phyloP scores from a whole-genome alignment of 2,329 filamentous ascomycete genomes.

The Ceratocystis colombiana region DNA sequence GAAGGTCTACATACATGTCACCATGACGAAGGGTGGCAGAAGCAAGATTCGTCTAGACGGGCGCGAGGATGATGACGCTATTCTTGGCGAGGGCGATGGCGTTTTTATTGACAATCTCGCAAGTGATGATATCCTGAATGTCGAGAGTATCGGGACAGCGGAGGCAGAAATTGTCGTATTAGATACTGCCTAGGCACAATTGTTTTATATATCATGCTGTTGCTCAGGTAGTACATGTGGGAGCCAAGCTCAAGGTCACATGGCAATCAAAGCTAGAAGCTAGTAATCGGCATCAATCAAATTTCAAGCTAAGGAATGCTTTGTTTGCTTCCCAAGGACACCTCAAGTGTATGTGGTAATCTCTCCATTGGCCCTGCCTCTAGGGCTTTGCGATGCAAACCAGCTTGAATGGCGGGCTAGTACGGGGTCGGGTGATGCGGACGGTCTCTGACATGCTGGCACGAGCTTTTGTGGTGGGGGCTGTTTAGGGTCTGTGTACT shows the following conservation, averaged over 20 bases:
- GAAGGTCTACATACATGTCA: conserved; percentile 71
- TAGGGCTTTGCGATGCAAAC: not conserved
- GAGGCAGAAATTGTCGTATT: conserved; percentile 61
- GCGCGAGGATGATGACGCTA: conserved; percentile 47
- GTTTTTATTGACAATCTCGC: conserved; percentile 60
- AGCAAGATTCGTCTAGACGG: conserved; percentile 60
- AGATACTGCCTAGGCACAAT: conserved; percentile 45
- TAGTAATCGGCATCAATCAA: too few relatives aligned
- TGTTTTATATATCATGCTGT: not conserved
- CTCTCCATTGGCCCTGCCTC: not conserved
- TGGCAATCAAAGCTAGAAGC: too few relatives aligned
- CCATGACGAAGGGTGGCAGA: conserved; percentile 68
- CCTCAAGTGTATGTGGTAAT: too few relatives aligned
- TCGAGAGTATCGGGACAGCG: conserved; percentile 58
- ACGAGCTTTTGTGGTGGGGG: not conserved
- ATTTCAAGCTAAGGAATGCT: too few relatives aligned
- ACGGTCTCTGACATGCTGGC: not conserved
- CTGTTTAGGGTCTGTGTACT: conserved; percentile 4
- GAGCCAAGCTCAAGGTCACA: too few relatives aligned
- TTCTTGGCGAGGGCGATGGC: conserved; percentile 68
- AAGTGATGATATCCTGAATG: conserved; percentile 51
- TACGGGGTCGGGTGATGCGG: not conserved
- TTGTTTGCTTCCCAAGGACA: too few relatives aligned
- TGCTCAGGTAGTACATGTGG: too few relatives aligned
- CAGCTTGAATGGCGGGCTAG: too few relatives aligned